Base-by-base conservation (phyloP, 345 rosid species). In the Cardiospermum halicacabum region DNA sequence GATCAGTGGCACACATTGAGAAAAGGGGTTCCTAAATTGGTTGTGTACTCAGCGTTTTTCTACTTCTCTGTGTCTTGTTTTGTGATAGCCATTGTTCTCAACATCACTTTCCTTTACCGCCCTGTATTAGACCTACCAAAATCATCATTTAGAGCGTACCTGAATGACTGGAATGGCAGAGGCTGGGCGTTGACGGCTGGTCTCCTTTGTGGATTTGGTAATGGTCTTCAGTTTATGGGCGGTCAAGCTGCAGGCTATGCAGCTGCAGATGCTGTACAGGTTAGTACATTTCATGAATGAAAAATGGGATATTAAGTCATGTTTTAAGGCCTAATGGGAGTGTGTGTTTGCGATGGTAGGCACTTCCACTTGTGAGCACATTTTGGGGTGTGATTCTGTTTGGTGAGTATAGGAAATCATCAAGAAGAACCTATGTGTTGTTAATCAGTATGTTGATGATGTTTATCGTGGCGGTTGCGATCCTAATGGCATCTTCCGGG, bases 161-260 rank as follows among this genome's bases (percentile, higher is more conserved):
- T 87, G 12, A 80, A 73, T 3, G 96, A 89, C 65, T 84, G 89
- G 86, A 81, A 89, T 49, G 91, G 96, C 50, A 76, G 95, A 69
- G 86, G 95, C 21, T 92, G 86, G 96, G 88, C 98, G 27, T 51
- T 89, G 48, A 65, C 84, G 72, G 95, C 98, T 8, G 96, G 96
- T 3, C 70, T 92, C 37, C 73, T 92, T 5, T 92, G 92, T 69
- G 97, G 97, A 1, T 77, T 90, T 47, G 96, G 96, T 0, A 79
- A 88, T 19, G 98, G 96, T 64, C 90, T 87, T 59, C 92, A 87
- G 73, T 91, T 89, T 55, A 89, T 89, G 87, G 92, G 90, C 0
- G 98, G 98, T 57, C 89, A 92, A 73, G 92, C 98, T 2, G 92
- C 92, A 43, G 96, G 95, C n/a, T 92, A 92, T 65, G 98, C 92